Evolutionary conservation across 495 filamentous ascomycete species (phyloP).

Genomic region (Penicillium cosmopolitanum): DNA sequence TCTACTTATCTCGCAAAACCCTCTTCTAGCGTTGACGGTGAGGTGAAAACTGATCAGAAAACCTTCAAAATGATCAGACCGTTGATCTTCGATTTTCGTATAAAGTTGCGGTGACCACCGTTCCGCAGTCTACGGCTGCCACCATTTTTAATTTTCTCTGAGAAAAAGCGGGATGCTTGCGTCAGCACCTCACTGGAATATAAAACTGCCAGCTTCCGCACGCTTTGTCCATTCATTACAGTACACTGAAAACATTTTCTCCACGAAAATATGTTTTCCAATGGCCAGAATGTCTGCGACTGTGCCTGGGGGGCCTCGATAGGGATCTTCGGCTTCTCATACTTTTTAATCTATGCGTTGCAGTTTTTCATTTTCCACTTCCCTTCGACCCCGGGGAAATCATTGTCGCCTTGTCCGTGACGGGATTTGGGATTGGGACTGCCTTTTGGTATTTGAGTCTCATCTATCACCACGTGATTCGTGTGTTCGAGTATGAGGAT

Average conservation of each 20-base stretch:
- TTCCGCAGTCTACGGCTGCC: neutral
- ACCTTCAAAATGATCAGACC: neutral
- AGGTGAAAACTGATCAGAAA: too few species aligned
- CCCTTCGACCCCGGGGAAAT: slow-evolving; percentile 10
- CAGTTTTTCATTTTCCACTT: slow-evolving; percentile 21
- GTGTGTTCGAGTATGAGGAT: neutral
- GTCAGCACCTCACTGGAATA: neutral
- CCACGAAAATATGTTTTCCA: neutral
- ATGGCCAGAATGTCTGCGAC: slow-evolving; percentile 11
- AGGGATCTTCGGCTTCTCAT: slow-evolving; percentile 16
- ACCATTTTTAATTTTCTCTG: neutral
- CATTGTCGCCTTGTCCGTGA: slow-evolving; percentile 12
- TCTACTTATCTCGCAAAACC: neutral
- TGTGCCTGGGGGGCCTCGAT: slow-evolving; percentile 9
- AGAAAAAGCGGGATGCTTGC: neutral
- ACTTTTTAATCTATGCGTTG: slow-evolving; percentile 15
- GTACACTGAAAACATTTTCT: neutral
- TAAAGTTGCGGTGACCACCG: neutral
- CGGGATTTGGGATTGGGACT: slow-evolving; percentile 11
- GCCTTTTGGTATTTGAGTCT: slow-evolving; percentile 3
- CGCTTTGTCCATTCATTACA: neutral
- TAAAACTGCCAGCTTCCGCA: neutral
- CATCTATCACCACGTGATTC: neutral
- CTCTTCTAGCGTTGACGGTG: neutral
- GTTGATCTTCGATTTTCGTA: neutral